These are phyloP conservation scores for Mycena olivaceomarginata DNA, from an alignment of 768 basidiomycete genomes.

Conservation along the genomic window DNA sequence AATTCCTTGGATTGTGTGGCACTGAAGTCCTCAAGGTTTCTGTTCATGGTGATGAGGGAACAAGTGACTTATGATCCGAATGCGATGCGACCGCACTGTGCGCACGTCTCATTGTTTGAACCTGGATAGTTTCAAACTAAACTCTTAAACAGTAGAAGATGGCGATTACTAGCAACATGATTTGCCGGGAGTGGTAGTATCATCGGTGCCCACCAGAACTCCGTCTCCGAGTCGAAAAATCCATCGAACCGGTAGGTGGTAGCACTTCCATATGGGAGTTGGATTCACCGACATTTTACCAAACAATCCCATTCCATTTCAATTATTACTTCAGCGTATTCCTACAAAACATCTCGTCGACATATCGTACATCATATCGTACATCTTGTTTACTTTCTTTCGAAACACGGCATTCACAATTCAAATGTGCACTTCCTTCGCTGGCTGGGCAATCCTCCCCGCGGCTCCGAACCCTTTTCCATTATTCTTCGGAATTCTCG, in stretches of 20 bases:
- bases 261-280: too few species aligned
- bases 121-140: too few species aligned
- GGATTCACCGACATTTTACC: too few species aligned
- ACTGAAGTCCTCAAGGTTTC: not conserved
- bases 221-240: too few species aligned
- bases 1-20: not conserved
- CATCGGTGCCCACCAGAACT: too few species aligned
- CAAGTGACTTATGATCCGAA: not conserved
- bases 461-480: slow-evolving; percentile 63
- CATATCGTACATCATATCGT: slow-evolving; percentile 14
- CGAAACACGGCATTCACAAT: not conserved
- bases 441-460: slow-evolving; percentile 77
- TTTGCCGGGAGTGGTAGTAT: too few species aligned
- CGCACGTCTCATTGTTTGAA: too few species aligned
- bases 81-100: too few species aligned
- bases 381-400: not conserved
- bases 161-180: too few species aligned
- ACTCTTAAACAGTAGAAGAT: too few species aligned
- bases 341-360: not conserved
- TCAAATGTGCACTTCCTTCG: slow-evolving; percentile 32
- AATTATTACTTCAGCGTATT: not conserved
- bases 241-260: too few species aligned
- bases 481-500: slow-evolving; percentile 59
- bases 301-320: not conserved
- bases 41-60: not conserved